Evolutionary conservation across 2,329 filamentous ascomycete species (phyloP).

Genomic region (Chrysosporium queenslandicum): DNA sequence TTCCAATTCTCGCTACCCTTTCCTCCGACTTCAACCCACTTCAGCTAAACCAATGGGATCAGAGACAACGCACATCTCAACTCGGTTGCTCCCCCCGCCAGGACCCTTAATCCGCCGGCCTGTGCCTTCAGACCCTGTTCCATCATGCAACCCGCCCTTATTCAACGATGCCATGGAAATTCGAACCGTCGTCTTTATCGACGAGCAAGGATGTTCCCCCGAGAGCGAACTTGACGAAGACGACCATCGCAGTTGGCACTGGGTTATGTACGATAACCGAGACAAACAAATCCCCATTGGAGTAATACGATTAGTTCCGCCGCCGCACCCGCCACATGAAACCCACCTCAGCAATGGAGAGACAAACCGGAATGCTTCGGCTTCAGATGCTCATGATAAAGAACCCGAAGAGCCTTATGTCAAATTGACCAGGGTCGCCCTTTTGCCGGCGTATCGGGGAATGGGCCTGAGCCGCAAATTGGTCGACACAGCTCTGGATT

Average conservation of each 20-base stretch:
- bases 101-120: slow-evolving; percentile 22
- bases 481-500: slow-evolving; percentile 57
- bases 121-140: slow-evolving; percentile 18
- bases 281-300: slow-evolving; percentile 51
- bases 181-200: slow-evolving; percentile 48
- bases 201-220: slow-evolving; percentile 47
- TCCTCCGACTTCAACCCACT: background rate
- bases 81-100: slow-evolving; percentile 22
- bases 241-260: slow-evolving; percentile 71
- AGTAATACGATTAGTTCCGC: slow-evolving; percentile 70
- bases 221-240: slow-evolving; percentile 72
- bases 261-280: slow-evolving; percentile 64
- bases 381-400: slow-evolving; percentile 19
- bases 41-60: background rate
- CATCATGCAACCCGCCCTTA: slow-evolving; percentile 35
- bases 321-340: slow-evolving; percentile 58
- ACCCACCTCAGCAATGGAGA: slow-evolving; percentile 33
- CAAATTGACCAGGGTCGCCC: slow-evolving; percentile 69
- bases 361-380: slow-evolving; percentile 7
- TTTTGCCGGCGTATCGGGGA: slow-evolving; percentile 55
- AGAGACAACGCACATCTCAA: background rate
- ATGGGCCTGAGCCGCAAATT: slow-evolving; percentile 52
- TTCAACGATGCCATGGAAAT: slow-evolving; percentile 54
- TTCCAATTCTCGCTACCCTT: background rate
- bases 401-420: slow-evolving; percentile 64